Conservation (phyloP, 129 eudicot species). For the Pittosporum tobira region DNA sequence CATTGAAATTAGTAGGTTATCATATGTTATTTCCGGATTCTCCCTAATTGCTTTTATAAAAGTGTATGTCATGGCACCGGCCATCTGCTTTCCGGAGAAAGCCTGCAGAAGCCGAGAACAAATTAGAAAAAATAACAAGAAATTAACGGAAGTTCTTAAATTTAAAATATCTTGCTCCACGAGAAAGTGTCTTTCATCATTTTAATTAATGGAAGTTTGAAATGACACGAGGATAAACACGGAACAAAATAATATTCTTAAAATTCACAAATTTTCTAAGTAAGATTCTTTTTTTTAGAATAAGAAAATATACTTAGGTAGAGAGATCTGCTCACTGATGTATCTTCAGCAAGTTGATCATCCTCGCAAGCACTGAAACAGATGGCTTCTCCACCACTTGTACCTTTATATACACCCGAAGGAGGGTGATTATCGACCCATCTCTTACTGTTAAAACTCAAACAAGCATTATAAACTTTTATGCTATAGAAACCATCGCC, state of each 20-base stretch:
- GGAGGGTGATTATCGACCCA: slow-evolving; percentile 60
- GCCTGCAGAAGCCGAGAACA: slow-evolving; percentile 31
- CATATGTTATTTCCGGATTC: slow-evolving; percentile 34
- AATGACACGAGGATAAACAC: too few relatives aligned
- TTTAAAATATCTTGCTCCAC: too few relatives aligned
- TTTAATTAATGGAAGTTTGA: too few relatives aligned
- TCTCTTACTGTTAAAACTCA: slow-evolving; percentile 26
- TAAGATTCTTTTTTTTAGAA: background rate
- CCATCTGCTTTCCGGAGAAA: slow-evolving; percentile 57
- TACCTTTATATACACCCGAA: slow-evolving; percentile 55
- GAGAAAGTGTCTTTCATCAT: too few relatives aligned
- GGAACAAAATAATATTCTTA: too few relatives aligned
- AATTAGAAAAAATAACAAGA: background rate
- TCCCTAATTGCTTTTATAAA: slow-evolving; percentile 44
- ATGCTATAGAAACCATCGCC: background rate
- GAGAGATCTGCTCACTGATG: slow-evolving; percentile 42
- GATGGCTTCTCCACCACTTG: slow-evolving; percentile 62
- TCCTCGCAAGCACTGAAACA: slow-evolving; percentile 69
- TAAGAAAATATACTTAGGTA: background rate
- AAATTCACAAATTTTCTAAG: too few relatives aligned
- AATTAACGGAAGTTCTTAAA: background rate
- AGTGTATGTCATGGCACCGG: slow-evolving; percentile 75
- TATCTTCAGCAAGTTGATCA: slow-evolving; percentile 64
- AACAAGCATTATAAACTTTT: background rate
- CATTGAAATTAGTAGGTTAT: slow-evolving; percentile 41